phyloP scores from a whole-genome alignment of 2,329 filamentous ascomycete genomes.

The Trichoderma sp. region DNA sequence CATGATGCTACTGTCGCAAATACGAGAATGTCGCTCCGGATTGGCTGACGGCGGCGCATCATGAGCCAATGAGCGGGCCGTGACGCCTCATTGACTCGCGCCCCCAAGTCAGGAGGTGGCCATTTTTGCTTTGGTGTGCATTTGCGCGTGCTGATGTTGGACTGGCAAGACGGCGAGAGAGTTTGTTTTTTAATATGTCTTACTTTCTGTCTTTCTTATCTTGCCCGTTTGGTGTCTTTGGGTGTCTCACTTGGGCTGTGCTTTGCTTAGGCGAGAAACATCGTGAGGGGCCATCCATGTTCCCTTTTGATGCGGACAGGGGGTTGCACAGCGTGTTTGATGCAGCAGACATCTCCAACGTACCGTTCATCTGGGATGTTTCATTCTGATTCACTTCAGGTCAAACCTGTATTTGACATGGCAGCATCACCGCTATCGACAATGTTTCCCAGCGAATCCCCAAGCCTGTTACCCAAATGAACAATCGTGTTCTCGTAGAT shows the following conservation, averaged over 20 bases:
- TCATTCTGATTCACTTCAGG: not conserved
- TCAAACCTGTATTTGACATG: not conserved
- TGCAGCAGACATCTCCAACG: not conserved
- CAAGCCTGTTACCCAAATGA: slow-evolving; percentile 66
- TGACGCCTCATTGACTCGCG: slow-evolving; percentile 2
- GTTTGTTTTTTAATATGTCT: not conserved
- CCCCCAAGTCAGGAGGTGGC: not conserved
- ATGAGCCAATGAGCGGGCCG: not conserved
- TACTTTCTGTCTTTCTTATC: not conserved
- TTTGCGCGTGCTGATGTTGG: not conserved
- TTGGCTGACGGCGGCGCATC: not conserved
- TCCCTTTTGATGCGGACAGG: not conserved
- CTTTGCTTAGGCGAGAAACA: not conserved
- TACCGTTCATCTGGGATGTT: not conserved
- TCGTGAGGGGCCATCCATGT: not conserved
- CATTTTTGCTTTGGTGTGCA: not conserved
- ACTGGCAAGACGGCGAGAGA: not conserved
- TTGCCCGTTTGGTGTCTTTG: not conserved
- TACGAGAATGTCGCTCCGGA: not conserved
- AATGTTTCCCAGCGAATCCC: slow-evolving; percentile 33
- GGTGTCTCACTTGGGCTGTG: not conserved
- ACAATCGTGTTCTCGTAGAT: slow-evolving; percentile 80
- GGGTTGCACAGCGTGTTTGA: not conserved
- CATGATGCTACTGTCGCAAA: not conserved
- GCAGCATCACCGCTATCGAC: not conserved